Evolutionary conservation across 106 monocot species (phyloP).

Genomic region (Vanilla planifolia): DNA sequence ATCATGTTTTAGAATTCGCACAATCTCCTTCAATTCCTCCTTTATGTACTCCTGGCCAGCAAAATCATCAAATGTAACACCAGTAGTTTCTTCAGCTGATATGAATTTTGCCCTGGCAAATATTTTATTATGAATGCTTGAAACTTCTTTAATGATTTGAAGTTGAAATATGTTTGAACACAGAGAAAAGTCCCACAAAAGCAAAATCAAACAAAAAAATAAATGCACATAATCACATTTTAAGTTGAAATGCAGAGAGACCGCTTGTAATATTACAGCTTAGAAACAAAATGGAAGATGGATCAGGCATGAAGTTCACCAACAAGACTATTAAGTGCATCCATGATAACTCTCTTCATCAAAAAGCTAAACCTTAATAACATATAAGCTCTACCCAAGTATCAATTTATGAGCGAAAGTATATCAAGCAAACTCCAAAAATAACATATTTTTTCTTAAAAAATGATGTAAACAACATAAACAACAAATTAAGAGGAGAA

Average conservation of each 20-base stretch:
- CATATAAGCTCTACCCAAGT: background rate
- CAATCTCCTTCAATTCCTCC: constrained; percentile 74
- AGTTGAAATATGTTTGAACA: background rate
- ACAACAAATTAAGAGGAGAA: too few species aligned
- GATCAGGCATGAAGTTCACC: too few species aligned
- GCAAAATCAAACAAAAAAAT: constrained; percentile 3
- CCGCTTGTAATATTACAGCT: too few species aligned
- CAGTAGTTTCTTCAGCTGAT: constrained; percentile 90
- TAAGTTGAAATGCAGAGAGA: too few species aligned
- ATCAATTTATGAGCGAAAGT: background rate
- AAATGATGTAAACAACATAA: too few species aligned
- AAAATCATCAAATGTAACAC: constrained; percentile 94
- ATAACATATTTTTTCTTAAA: background rate
- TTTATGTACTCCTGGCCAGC: constrained; percentile 92
- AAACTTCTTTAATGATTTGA: constrained; percentile 2
- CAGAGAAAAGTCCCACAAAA: background rate
- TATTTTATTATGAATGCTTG: constrained; percentile 1
- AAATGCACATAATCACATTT: background rate
- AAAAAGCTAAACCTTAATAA: background rate
- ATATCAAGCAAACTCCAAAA: background rate
- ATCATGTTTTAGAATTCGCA: constrained; percentile 75
- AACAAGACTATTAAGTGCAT: too few species aligned
- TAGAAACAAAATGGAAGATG: too few species aligned
- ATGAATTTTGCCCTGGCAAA: constrained; percentile 79
- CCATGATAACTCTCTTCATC: background rate